phyloP scores from a whole-genome alignment of 1,139 yeast species.

The Suhomyces guaymorum region DNA sequence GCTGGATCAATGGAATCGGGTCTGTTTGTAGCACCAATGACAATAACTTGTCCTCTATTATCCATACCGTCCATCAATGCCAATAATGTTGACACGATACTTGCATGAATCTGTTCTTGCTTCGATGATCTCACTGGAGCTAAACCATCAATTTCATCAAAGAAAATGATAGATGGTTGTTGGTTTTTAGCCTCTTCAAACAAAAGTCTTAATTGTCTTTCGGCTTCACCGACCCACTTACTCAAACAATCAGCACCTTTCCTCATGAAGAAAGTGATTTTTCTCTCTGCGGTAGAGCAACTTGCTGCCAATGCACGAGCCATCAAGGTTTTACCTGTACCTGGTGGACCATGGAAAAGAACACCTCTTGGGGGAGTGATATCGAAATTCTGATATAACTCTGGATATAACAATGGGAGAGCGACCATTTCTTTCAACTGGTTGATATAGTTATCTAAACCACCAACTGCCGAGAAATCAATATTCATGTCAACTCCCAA shows the following conservation, averaged over 20 bases:
- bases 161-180: slow-evolving; percentile 93
- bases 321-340: slow-evolving; percentile 98
- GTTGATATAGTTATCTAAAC: slow-evolving; percentile 83
- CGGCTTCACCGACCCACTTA: slow-evolving; percentile 99
- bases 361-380: slow-evolving; percentile 99
- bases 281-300: slow-evolving; percentile 77
- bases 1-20: slow-evolving; percentile 99
- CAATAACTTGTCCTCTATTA: slow-evolving; percentile 92
- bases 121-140: slow-evolving; percentile 97
- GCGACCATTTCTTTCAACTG: slow-evolving; percentile 98
- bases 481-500: slow-evolving; percentile 91
- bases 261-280: slow-evolving; percentile 95
- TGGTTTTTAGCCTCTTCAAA: slow-evolving; percentile 96
- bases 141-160: slow-evolving; percentile 96
- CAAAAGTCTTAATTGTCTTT: slow-evolving; percentile 81
- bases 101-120: slow-evolving; percentile 97
- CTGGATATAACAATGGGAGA: slow-evolving; percentile 89
- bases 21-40: slow-evolving; percentile 96
- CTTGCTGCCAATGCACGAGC: slow-evolving; percentile 97
- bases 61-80: slow-evolving; percentile 99
- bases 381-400: slow-evolving; percentile 82
- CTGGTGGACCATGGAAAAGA: slow-evolving; percentile 98
- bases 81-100: slow-evolving; percentile 88
- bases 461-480: slow-evolving; percentile 90
- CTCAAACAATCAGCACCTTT: slow-evolving; percentile 97